Conservation (phyloP, 139 green algal species). For the Edaphochlamys debaryana region DNA sequence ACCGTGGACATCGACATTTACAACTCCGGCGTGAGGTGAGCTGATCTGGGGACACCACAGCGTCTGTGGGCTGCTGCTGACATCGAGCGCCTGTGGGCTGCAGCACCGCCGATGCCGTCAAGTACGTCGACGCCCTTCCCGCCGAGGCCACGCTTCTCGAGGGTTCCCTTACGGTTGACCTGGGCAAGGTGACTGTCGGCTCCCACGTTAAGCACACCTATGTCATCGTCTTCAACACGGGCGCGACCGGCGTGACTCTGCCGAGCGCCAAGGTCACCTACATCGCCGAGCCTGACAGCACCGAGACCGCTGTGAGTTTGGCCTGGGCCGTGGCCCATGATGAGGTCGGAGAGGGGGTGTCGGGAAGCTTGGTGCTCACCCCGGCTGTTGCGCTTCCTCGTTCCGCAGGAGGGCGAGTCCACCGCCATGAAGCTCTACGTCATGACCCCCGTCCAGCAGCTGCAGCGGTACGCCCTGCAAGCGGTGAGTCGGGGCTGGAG, state of each 20-base stretch:
- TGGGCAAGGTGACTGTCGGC: constrained; percentile 48
- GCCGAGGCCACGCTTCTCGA: constrained; percentile 45
- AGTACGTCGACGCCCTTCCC: constrained; percentile 28
- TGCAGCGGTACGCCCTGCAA: constrained; percentile 50
- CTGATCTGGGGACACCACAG: background rate
- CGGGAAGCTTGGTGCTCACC: no score
- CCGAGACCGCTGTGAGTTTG: constrained; percentile 31
- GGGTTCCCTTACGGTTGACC: constrained; percentile 3
- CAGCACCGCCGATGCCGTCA: constrained; percentile 50
- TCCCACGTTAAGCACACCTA: constrained; percentile 50
- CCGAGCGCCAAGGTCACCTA: constrained; percentile 45
- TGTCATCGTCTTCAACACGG: constrained; percentile 45
- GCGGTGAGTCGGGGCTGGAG: constrained; percentile 40
- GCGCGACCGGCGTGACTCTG: constrained; percentile 23
- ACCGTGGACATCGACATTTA: constrained; percentile 53
- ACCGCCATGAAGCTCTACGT: constrained; percentile 37
- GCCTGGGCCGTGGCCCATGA: no score
- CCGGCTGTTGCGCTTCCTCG: no score
- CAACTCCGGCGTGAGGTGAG: constrained; percentile 51
- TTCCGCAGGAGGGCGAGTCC: constrained; percentile 10
- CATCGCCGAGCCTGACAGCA: constrained; percentile 41
- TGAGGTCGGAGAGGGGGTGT: no score
- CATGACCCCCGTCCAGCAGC: constrained; percentile 61
- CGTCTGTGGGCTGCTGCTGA: background rate
- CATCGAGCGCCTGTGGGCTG: background rate